Percentiles rank a stretch among this genome's conserved stretches.
Evolutionary conservation across 768 basidiomycete genomes (phyloP).

Genomic region (Pleurotus ostreatus): DNA sequence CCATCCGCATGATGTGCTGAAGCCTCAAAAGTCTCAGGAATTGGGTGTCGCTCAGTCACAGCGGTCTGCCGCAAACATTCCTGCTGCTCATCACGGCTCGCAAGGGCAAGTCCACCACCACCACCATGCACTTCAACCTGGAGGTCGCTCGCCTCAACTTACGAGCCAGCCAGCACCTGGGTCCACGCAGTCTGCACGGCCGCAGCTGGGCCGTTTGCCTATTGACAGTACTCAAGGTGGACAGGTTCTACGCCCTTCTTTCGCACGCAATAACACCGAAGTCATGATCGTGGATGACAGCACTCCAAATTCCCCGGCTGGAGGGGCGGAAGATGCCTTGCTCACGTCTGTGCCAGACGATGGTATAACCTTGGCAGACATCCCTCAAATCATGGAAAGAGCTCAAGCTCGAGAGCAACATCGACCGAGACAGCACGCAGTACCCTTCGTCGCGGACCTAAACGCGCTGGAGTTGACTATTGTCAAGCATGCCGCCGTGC

Average conservation of each 20-base stretch:
- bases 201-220: slow-evolving; percentile 38
- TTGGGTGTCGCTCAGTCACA: slow-evolving; percentile 34
- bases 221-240: slow-evolving; percentile 32
- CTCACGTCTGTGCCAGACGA: slow-evolving; percentile 50
- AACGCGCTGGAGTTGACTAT: slow-evolving; percentile 83
- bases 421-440: slow-evolving; percentile 74
- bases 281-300: slow-evolving; percentile 88
- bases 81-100: slow-evolving; percentile 25
- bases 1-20: slow-evolving; percentile 60
- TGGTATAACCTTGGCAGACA: slow-evolving; percentile 89
- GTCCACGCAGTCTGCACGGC: slow-evolving; percentile 24
- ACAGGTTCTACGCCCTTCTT: slow-evolving; percentile 60
- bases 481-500: slow-evolving; percentile 86
- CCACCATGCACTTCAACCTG: slow-evolving; percentile 28
- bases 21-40: slow-evolving; percentile 44
- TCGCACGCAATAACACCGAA: slow-evolving; percentile 77
- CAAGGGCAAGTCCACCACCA: slow-evolving; percentile 27
- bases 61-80: slow-evolving; percentile 16
- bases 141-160: slow-evolving; percentile 21
- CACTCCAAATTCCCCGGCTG: slow-evolving; percentile 66
- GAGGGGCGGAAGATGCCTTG: slow-evolving; percentile 34
- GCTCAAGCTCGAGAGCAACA: slow-evolving; percentile 88
- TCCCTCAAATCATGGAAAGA: slow-evolving; percentile 88
- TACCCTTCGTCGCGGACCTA: slow-evolving; percentile 82
- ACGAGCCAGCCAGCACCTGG: slow-evolving; percentile 23